Base-by-base conservation (phyloP, 768 basidiomycete species). In the Pleurotus sapidus region DNA sequence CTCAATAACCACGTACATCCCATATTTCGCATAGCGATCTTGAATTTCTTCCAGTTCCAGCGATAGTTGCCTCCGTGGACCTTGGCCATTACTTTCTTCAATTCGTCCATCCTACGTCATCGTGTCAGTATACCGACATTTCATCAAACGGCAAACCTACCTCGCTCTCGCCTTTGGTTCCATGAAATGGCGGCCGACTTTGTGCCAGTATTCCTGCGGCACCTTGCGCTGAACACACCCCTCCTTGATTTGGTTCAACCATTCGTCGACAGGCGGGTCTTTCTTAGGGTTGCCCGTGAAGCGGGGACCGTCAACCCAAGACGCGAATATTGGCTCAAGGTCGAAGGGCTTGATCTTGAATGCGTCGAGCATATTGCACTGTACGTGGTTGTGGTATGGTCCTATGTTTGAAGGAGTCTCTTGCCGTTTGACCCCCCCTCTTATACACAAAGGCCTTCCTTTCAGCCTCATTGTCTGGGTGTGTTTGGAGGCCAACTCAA, bases 31-130 rank as follows among this genome's bases (percentile, higher is more conserved):
- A 92, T 86, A 3, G 89, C 90, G 54, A 88, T 76, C 71, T 80
- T 84, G 74, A 87, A 92, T 63, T 84, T 88, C 74, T 90, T 89
- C 90, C 90, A 92, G 60, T 80, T 86, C 90, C 90, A 92, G 49
- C 83, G 77, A 65, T 91, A 91, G 63, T 83, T 86, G 12, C 88
- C 88, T 9, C 88, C 89, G 59, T 91, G 81, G 61, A 92, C 81
- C 65, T 88, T 83, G 40, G 79, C 74, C 74, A 92, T 81, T 57
- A 92, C 87, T 45, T 79, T 80, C 71, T 89, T 89, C 57, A 92
- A 72, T 64, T 91, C 88, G 30, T 80, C 73, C 58, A 92, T 72
- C 57, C 84, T 82, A 49, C 3, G 46, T 27, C 39, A 51, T 27
- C 27, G 3, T 23, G 38, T 20, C 24, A 9, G 38, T 9, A 6